Conservation (phyloP, 139 green algal genomes). For the Closterium sp. region DNA sequence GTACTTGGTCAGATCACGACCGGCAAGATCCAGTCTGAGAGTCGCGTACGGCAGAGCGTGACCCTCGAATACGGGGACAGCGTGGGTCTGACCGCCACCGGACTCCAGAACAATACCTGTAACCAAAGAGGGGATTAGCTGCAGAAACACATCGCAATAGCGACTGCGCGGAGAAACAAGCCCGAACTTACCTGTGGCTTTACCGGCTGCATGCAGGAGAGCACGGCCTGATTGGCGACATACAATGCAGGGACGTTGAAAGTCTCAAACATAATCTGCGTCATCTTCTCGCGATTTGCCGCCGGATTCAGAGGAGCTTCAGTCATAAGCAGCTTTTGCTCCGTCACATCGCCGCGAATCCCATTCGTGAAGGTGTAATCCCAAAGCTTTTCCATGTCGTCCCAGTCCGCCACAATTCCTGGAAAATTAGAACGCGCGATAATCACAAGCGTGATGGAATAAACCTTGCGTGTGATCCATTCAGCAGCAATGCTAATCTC, state of each 20-base stretch:
- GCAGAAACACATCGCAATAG: background rate
- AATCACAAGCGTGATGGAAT: background rate
- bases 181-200: no score
- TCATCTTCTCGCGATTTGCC: no score
- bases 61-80: constrained; percentile 94
- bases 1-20: constrained; percentile 94
- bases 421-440: background rate
- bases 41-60: constrained; percentile 95
- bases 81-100: background rate
- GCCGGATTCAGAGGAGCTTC: no score
- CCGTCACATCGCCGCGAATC: constrained; percentile 94
- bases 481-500: background rate
- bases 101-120: background rate
- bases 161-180: no score
- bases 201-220: no score
- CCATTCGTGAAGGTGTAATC: constrained; percentile 99
- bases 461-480: background rate
- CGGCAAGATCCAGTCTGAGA: constrained; percentile 89
- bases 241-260: no score
- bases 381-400: constrained; percentile 99
- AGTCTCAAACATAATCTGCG: no score
- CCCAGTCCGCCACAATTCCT: constrained; percentile 95
- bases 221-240: no score
- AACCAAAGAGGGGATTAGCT: background rate
- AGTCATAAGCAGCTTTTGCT: constrained; percentile 91